phyloP scores from a whole-genome alignment of 1,284 basidiomycete genomes.

The Taiwanofungus camphoratus region DNA sequence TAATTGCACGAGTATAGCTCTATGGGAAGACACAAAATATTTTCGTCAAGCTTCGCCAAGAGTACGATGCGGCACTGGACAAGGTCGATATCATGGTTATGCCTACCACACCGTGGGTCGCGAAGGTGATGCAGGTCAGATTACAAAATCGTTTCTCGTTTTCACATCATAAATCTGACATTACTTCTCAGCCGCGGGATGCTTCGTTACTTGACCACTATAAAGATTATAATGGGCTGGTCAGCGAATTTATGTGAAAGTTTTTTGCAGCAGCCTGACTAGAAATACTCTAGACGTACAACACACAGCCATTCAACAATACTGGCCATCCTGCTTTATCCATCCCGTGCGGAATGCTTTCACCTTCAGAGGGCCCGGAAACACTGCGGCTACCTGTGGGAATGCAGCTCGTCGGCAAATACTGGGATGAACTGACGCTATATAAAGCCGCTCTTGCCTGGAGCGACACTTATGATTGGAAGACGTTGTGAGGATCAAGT shows the following conservation, averaged over 20 bases:
- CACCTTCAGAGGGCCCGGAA: conserved; percentile 25
- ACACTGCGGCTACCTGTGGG: conserved; percentile 28
- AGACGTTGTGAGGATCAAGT: conserved; percentile 15
- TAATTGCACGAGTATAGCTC: conserved; percentile 12
- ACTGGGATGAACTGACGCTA: conserved; percentile 27
- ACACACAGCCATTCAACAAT: conserved; percentile 22
- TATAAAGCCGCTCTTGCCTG: conserved; percentile 32
- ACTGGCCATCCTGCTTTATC: conserved; percentile 31
- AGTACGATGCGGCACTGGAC: conserved; percentile 33
- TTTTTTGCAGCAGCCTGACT: not conserved
- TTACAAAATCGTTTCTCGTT: not conserved
- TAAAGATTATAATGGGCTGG: conserved; percentile 19
- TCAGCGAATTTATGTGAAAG: conserved; percentile 5
- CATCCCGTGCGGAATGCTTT: conserved; percentile 28
- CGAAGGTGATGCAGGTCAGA: conserved; percentile 19
- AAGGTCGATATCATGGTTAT: conserved; percentile 39
- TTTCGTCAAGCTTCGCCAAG: conserved; percentile 34
- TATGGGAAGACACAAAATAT: conserved; percentile 36
- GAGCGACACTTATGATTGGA: conserved; percentile 29
- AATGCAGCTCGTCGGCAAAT: conserved; percentile 31
- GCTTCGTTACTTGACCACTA: conserved; percentile 16
- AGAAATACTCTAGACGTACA: conserved; percentile 14
- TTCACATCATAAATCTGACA: not conserved
- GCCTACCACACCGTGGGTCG: conserved; percentile 35
- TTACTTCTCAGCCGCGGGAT: conserved; percentile 10